phyloP scores from a whole-genome alignment of 164 flowering plant species.

The Echeveria elegans region DNA sequence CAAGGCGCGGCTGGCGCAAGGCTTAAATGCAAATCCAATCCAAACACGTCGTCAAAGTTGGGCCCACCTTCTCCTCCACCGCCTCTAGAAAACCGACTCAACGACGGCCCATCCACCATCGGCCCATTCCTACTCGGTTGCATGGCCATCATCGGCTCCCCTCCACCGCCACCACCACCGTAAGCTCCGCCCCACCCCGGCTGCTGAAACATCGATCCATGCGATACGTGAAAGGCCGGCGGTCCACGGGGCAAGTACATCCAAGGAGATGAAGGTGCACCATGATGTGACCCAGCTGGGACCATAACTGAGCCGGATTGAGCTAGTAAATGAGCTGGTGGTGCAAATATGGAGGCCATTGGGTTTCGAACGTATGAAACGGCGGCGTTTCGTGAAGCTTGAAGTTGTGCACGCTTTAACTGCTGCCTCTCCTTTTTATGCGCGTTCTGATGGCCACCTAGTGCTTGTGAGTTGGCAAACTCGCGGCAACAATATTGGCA shows the following conservation, averaged over 20 bases:
- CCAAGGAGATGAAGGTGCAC: conserved; percentile 38
- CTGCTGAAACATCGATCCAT: conserved; percentile 46
- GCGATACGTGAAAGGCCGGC: conserved; percentile 47
- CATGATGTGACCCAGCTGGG: conserved; percentile 14
- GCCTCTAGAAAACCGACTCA: conserved; percentile 47
- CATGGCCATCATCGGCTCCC: conserved; percentile 12
- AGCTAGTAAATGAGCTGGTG: conserved; percentile 53
- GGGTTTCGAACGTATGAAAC: conserved; percentile 48
- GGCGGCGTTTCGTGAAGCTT: conserved; percentile 53
- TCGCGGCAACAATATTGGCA: conserved; percentile 92
- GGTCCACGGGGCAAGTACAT: conserved; percentile 41
- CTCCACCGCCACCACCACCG: conserved; percentile 27
- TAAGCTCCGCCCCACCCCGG: conserved; percentile 12
- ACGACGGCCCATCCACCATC: conserved; percentile 38
- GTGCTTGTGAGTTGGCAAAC: conserved; percentile 93
- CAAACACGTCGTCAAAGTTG: conserved; percentile 40
- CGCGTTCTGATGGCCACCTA: conserved; percentile 97
- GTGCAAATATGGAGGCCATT: conserved; percentile 49
- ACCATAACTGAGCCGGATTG: conserved; percentile 7
- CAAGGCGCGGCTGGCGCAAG: conserved; percentile 71
- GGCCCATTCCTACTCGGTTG: conserved; percentile 15
- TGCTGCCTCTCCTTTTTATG: conserved; percentile 94
- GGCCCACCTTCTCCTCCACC: conserved; percentile 38
- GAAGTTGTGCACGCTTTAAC: conserved; percentile 71
- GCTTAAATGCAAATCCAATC: conserved; percentile 86